Conservation (phyloP, 805 yeast genomes). For the Saturnispora sekii region DNA sequence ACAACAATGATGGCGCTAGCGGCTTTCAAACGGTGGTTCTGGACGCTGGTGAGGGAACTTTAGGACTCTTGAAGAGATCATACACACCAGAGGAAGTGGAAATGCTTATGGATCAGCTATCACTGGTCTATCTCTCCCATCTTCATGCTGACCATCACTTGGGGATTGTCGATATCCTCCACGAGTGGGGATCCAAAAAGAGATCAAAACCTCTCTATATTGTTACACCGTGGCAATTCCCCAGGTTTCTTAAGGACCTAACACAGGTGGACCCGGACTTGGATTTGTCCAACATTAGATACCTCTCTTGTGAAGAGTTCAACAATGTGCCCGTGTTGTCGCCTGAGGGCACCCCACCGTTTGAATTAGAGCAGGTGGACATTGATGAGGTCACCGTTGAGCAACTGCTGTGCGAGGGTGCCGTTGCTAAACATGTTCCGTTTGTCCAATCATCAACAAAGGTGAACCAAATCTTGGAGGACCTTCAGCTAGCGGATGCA, state of each 20-base stretch:
- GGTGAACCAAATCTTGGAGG: slow-evolving; percentile 27
- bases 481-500: slow-evolving; percentile 35
- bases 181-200: slow-evolving; percentile 47
- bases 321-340: slow-evolving; percentile 6
- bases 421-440: not conserved
- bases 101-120: slow-evolving; percentile 46
- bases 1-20: slow-evolving; percentile 10
- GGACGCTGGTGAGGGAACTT: slow-evolving; percentile 95
- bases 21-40: slow-evolving; percentile 42
- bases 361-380: slow-evolving; percentile 16
- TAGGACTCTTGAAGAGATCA: slow-evolving; percentile 59
- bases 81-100: slow-evolving; percentile 38
- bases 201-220: slow-evolving; percentile 38
- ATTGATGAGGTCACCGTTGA: slow-evolving; percentile 3
- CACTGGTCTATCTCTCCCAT: slow-evolving; percentile 69
- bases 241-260: slow-evolving; percentile 64
- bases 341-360: slow-evolving; percentile 3
- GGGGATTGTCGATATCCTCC: slow-evolving; percentile 64
- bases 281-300: slow-evolving; percentile 14
- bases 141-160: slow-evolving; percentile 96
- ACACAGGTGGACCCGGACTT: slow-evolving; percentile 13
- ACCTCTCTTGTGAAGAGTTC: slow-evolving; percentile 27
- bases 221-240: slow-evolving; percentile 68
- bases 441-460: slow-evolving; percentile 4
- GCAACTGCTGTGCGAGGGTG: slow-evolving; percentile 6